Conservation (phyloP, 192 early-diverging fungal species). For the Neocallimastix lanati region DNA sequence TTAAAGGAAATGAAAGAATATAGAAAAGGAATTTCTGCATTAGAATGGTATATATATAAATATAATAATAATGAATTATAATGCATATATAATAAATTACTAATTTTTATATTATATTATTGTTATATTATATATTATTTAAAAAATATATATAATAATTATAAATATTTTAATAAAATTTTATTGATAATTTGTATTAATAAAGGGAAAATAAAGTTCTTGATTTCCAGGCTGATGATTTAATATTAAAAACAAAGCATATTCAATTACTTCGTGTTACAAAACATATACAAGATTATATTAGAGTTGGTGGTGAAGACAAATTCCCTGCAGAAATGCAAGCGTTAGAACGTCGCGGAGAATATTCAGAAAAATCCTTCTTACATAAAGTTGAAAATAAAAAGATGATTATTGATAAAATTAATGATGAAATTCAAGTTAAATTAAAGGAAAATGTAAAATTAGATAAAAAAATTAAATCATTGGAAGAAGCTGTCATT, state of each 20-base stretch:
- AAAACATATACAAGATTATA: slow-evolving; percentile 43
- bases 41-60: slow-evolving; percentile 25
- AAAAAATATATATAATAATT: too few relatives aligned
- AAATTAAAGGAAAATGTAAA: slow-evolving; percentile 22
- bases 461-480: slow-evolving; percentile 13
- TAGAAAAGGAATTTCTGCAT: slow-evolving; percentile 35
- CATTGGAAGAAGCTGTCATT: slow-evolving; percentile 12
- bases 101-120: too few relatives aligned
- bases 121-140: too few relatives aligned
- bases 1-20: slow-evolving; percentile 46
- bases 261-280: slow-evolving; percentile 42
- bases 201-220: slow-evolving; percentile 40
- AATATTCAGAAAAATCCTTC: slow-evolving; percentile 18
- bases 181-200: too few relatives aligned
- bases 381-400: slow-evolving; percentile 27
- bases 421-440: slow-evolving; percentile 10
- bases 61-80: too few relatives aligned
- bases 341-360: slow-evolving; percentile 27
- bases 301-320: slow-evolving; percentile 31
- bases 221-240: slow-evolving; percentile 42
- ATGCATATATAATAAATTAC: too few relatives aligned
- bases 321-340: slow-evolving; percentile 27
- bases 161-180: too few relatives aligned
- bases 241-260: slow-evolving; percentile 25
- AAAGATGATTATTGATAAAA: slow-evolving; percentile 6